Base-by-base conservation (phyloP, 2,329 filamentous ascomycete genomes). In the Didymosphaeria variabile region DNA sequence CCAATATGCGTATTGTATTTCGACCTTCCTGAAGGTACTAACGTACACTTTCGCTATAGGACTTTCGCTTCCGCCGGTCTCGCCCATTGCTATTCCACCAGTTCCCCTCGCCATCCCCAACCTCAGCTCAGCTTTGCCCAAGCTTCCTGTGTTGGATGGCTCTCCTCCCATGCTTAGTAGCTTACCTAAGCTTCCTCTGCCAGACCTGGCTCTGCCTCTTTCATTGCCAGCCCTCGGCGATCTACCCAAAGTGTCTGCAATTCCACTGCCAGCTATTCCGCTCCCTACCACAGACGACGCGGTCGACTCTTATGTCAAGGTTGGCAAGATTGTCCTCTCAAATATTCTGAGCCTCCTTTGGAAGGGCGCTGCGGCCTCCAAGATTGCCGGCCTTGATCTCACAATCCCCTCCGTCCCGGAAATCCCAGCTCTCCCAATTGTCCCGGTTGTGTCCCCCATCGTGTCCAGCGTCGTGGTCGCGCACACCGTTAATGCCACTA, bases 61-160 rank as follows among this genome's bases (percentile, higher is more conserved):
- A n/a, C 15, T 40, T 3, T 8, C 38, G 2, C 38, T 40, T n/a
- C 38, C 38, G 38, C 13, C 17, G n/a, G 4, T 15, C 3, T 6
- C 38, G 4, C 38, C 38, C 4, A 6, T 40, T 19, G 38, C 15
- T 9, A n/a, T 46, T n/a, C 23, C 31, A 46, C 29, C 53, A 34
- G 53, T 55, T 17, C 53, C 53, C 7, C 12, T 55, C 29, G 4
- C 49, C n/a, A 29, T 56, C n/a, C 42, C 47, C 17, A 50, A 58
- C 8, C 40, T 58, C 19, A 15, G 15, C 19, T 19, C 56, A n/a
- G 12, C 12, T 21, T 17, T 50, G 55, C 55, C 45, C 12, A 49
- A 57, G 40, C 55, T 50, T 19, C 23, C 46, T 15, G 8, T 38
- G 8, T 19, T 42, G 8, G 34, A 50, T 8, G 23, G 2, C 15